Conservation (phyloP, 2,329 filamentous ascomycete species). For the Incumbomyces lentus region DNA sequence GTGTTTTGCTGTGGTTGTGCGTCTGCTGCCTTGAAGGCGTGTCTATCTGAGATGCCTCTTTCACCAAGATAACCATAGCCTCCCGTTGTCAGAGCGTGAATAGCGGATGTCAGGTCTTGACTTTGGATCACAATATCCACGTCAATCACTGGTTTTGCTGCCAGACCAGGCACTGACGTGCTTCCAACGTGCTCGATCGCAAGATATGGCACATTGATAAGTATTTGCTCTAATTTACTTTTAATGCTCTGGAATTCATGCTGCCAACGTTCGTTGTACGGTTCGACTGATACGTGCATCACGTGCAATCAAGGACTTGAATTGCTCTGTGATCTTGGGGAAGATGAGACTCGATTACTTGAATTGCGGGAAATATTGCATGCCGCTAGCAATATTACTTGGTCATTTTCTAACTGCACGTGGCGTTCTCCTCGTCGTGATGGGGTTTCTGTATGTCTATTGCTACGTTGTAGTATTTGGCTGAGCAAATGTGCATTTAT, state of each 20-base stretch:
- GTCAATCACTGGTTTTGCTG: conserved; percentile 30
- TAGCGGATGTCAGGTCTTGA: conserved; percentile 21
- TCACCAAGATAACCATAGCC: conserved; percentile 30
- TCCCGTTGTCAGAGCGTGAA: conserved; percentile 23
- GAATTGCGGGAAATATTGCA: too few species aligned
- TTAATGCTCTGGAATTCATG: conserved; percentile 12
- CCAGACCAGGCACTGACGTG: conserved; percentile 27
- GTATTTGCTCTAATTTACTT: conserved; percentile 11
- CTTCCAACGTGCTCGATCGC: conserved; percentile 30
- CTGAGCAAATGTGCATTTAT: too few species aligned
- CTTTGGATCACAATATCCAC: conserved; percentile 26
- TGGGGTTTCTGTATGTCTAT: too few species aligned
- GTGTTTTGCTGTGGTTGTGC: conserved; percentile 25
- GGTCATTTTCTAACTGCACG: too few species aligned
- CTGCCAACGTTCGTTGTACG: conserved; percentile 13
- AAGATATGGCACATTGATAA: conserved; percentile 10
- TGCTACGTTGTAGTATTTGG: too few species aligned
- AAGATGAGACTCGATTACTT: too few species aligned
- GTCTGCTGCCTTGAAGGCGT: conserved; percentile 26
- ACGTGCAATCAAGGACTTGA: too few species aligned
- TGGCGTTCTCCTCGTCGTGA: too few species aligned
- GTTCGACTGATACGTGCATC: conserved; percentile 12
- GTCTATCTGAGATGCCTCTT: conserved; percentile 27
- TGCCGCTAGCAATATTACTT: too few species aligned
- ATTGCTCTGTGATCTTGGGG: too few species aligned